Percentiles rank a stretch among this genome's conserved stretches.
Conservation (phyloP, 208 protist genomes). For the Leishmania aethiopica region DNA sequence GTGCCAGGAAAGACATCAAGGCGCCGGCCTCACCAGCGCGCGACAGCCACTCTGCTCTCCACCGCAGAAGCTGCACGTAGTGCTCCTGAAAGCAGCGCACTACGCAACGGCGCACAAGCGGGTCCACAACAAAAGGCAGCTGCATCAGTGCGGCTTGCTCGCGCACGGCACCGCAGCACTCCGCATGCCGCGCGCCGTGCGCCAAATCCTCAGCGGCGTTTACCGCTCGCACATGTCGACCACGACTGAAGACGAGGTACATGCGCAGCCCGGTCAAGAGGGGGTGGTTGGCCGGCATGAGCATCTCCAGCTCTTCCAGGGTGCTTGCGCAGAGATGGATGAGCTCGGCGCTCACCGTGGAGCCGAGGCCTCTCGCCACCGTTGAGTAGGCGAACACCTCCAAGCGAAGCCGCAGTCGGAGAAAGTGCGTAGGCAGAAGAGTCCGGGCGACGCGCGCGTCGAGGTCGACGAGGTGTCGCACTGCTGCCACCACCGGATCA, state of each 20-base stretch:
- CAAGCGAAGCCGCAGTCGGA: slow-evolving; percentile 48
- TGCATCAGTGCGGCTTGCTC: slow-evolving; percentile 49
- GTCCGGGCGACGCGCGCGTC: slow-evolving; percentile 31
- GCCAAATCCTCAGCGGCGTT: slow-evolving; percentile 20
- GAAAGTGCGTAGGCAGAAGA: slow-evolving; percentile 59
- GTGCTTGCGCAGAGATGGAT: slow-evolving; percentile 48
- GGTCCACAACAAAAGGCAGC: slow-evolving; percentile 63
- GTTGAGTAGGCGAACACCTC: slow-evolving; percentile 50
- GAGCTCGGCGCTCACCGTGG: slow-evolving; percentile 40
- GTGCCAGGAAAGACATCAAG: slow-evolving; percentile 47
- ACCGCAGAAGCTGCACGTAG: slow-evolving; percentile 44
- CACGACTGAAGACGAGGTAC: slow-evolving; percentile 63
- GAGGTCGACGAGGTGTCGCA: slow-evolving; percentile 54
- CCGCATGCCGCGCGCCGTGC: slow-evolving; percentile 22
- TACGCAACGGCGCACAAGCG: slow-evolving; percentile 58
- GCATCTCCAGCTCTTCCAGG: slow-evolving; percentile 59
- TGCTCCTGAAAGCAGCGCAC: slow-evolving; percentile 79
- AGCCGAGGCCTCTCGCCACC: slow-evolving; percentile 26
- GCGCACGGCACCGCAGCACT: slow-evolving; percentile 75
- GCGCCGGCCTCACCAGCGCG: slow-evolving; percentile 24
- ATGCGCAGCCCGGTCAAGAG: slow-evolving; percentile 71
- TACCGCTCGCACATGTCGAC: slow-evolving; percentile 44
- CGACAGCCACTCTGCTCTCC: slow-evolving; percentile 27
- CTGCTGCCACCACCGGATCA: slow-evolving; percentile 17
- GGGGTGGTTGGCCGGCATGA: slow-evolving; percentile 55